Evolutionary conservation across 2,329 filamentous ascomycete genomes (phyloP), one percentile per base, ranked within the genome.

Genomic region (Arachnomyces sp.): DNA sequence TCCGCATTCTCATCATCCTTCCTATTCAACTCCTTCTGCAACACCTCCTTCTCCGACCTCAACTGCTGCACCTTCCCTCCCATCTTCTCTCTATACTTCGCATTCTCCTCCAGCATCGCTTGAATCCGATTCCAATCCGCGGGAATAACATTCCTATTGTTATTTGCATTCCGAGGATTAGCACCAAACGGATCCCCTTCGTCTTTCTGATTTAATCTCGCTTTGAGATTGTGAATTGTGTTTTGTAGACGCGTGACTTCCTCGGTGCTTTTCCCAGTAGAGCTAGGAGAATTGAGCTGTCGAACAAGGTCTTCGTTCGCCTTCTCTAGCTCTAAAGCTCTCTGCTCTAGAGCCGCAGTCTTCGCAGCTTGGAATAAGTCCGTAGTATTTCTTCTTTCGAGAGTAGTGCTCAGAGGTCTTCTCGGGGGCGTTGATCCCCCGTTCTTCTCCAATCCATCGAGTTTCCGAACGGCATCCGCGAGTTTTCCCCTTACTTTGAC

Each of bases 331-430:
- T 67, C 65, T 12, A 68, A 56, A 11, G 59, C 59, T 11, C 64
- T 56, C 38, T 68, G 64, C 45, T 68, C 62, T 28, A 68, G 52
- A 0, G 65, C 65, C 11, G 64, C 64, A 1, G 59, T 56, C 38
- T 64, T 64, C 28, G 65, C 65, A 0, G 54, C 57, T 8, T 61
- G 62, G 47, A 65, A 68, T 12, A 68, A 54, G 42, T 66, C 63
- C 11, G 55, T 54, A 7, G 58, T 62, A 16, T 49, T 46, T 14
- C 38, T 39, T 51, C 57, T 47, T 43, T 63, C 62, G 28, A 62
- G 46, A 31, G 58, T 47, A 34, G 17, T 14, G 45, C 56, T 57
- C 7, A 48, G 47, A 8, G 58, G 56, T 31, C 58, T 48, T 13
- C 47, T 58, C 34, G 54, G 58, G 2, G 45, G 41, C 4, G 44